These are phyloP conservation scores for Thielaviopsis euricoi DNA, from an alignment of 2,329 filamentous ascomycete species.

Conservation along the genomic window DNA sequence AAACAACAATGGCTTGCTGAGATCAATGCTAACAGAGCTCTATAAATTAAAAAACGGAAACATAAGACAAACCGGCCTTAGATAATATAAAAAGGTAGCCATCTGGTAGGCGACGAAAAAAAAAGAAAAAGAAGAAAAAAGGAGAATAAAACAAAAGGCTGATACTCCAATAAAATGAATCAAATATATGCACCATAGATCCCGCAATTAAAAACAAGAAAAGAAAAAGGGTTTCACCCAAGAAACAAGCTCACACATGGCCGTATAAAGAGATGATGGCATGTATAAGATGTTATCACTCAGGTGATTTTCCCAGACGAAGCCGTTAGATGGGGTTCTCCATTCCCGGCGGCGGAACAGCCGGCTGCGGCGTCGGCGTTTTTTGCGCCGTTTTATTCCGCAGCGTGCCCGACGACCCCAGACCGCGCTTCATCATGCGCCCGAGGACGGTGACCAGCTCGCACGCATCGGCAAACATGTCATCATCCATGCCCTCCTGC, in stretches of 20 bases:
- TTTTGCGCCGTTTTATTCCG: constrained; percentile 20
- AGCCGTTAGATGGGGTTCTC: constrained; percentile 25
- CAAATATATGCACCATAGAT: background rate
- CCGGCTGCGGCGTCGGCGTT: constrained; percentile 13
- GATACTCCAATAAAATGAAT: background rate
- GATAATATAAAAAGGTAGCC: background rate
- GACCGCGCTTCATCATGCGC: constrained; percentile 70
- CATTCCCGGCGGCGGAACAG: constrained; percentile 22
- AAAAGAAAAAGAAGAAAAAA: background rate
- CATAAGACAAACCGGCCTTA: background rate
- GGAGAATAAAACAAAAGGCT: background rate
- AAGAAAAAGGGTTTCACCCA: background rate
- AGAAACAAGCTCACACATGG: background rate
- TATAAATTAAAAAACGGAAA: background rate
- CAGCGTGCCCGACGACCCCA: constrained; percentile 24
- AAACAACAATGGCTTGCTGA: background rate
- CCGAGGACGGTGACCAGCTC: constrained; percentile 74
- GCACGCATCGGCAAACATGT: constrained; percentile 85
- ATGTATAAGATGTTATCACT: no score
- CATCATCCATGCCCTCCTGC: constrained; percentile 82
- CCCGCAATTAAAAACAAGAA: background rate
- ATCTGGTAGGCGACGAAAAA: background rate
- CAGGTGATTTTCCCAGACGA: background rate
- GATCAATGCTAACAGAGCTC: background rate
- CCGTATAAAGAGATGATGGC: background rate